phyloP scores from a whole-genome alignment of 176 grass and related monocot species.

The Ananas comosus region DNA sequence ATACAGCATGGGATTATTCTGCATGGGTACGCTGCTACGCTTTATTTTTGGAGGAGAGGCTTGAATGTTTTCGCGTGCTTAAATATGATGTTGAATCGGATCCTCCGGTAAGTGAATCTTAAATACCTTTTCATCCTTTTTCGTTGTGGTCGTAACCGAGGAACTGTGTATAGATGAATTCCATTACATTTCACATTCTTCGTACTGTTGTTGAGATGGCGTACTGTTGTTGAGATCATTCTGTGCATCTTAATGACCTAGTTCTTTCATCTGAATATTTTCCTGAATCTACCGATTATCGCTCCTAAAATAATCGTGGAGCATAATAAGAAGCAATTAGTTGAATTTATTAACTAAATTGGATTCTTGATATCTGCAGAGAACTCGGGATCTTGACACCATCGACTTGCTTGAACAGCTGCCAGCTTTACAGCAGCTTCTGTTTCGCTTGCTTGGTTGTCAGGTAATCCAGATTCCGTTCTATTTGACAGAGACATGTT shows the following conservation, averaged over 20 bases:
- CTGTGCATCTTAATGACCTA: background rate
- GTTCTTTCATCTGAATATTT: background rate
- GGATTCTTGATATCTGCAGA: slow-evolving; percentile 32
- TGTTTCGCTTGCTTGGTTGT: slow-evolving; percentile 71
- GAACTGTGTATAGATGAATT: background rate
- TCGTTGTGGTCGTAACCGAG: too few species aligned
- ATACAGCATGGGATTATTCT: slow-evolving; percentile 92
- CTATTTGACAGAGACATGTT: background rate
- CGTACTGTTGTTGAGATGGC: background rate
- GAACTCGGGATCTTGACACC: slow-evolving; percentile 56
- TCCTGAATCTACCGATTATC: background rate
- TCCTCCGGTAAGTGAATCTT: slow-evolving; percentile 39
- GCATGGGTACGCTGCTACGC: slow-evolving; percentile 89
- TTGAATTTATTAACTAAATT: slow-evolving; percentile 2
- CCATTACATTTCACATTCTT: slow-evolving; percentile 6
- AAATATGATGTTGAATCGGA: slow-evolving; percentile 76
- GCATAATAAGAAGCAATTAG: slow-evolving; percentile 9
- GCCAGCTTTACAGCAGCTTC: slow-evolving; percentile 67
- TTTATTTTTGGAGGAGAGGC: slow-evolving; percentile 83
- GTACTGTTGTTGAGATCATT: background rate
- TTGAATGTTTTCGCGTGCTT: slow-evolving; percentile 69
- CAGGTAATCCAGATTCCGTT: slow-evolving; percentile 44
- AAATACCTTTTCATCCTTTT: background rate
- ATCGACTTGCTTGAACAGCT: slow-evolving; percentile 62
- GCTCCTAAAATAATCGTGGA: background rate